Evolutionary conservation across 2,329 filamentous ascomycete genomes (phyloP).

Genomic region (Fusarium keratoplasticum): DNA sequence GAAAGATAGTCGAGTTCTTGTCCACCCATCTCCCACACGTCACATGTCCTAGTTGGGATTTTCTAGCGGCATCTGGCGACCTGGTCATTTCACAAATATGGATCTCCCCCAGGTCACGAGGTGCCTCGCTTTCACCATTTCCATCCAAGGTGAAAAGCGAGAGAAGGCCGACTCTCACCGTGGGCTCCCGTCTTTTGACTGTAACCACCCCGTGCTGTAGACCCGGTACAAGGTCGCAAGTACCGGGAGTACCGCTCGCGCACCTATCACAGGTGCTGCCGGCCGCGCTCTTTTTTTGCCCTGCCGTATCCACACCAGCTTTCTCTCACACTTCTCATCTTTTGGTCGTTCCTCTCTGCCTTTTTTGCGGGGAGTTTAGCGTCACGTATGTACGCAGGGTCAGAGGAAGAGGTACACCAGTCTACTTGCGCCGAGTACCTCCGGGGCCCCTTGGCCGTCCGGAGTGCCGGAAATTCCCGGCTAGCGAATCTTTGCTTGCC

Average conservation of each 20-base stretch:
- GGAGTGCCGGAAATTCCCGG: conserved; percentile 32
- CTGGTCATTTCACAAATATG: conserved; percentile 27
- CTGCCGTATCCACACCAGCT: conserved; percentile 4
- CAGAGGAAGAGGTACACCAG: conserved; percentile 1
- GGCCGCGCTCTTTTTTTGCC: conserved; percentile 4
- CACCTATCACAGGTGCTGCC: conserved; percentile 29
- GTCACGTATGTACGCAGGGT: background rate
- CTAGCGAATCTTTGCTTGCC: background rate
- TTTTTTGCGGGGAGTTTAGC: conserved; percentile 7
- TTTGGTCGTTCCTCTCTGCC: background rate
- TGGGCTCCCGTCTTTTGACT: background rate
- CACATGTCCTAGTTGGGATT: conserved; percentile 23
- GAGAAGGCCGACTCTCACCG: conserved; percentile 15
- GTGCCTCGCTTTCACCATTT: conserved; percentile 29
- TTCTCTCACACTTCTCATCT: conserved; percentile 2
- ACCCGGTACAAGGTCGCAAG: conserved; percentile 8
- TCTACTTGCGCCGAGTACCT: conserved; percentile 9
- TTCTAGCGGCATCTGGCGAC: conserved; percentile 28
- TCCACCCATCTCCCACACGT: conserved; percentile 7
- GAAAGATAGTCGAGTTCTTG: conserved; percentile 14
- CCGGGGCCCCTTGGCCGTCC: background rate
- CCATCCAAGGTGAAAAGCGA: conserved; percentile 30
- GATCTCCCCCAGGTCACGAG: conserved; percentile 27
- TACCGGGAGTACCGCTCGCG: conserved; percentile 18
- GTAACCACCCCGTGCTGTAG: conserved; percentile 1